phyloP scores from a whole-genome alignment of 2,329 filamentous ascomycete species.

The Juglanconis sp. region DNA sequence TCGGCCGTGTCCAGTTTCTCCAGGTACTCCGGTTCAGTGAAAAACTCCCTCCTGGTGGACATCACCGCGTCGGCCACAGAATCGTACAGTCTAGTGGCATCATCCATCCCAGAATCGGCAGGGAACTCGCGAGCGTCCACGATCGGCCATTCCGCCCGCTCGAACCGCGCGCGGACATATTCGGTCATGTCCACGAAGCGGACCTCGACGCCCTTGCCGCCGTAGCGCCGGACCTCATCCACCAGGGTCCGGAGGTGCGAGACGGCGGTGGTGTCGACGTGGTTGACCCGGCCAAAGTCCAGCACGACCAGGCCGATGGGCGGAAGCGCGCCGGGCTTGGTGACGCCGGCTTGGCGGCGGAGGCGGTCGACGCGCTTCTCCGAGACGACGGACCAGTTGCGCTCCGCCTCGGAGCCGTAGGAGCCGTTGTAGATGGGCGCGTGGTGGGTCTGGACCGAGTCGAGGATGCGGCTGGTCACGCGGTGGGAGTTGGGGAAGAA shows the following conservation, averaged over 20 bases:
- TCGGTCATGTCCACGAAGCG: conserved; percentile 46
- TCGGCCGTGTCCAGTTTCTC: too few species aligned
- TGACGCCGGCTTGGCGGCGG: conserved; percentile 36
- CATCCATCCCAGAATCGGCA: neutral
- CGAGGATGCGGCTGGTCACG: conserved; percentile 46
- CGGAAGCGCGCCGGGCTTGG: conserved; percentile 29
- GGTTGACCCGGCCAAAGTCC: conserved; percentile 49
- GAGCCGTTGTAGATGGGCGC: conserved; percentile 35
- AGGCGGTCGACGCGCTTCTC: conserved; percentile 45
- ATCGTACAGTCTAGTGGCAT: conserved; percentile 4
- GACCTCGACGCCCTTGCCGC: conserved; percentile 42
- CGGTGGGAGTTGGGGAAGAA: conserved; percentile 61
- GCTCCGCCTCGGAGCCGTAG: conserved; percentile 30
- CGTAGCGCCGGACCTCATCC: conserved; percentile 46
- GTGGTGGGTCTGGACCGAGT: conserved; percentile 46
- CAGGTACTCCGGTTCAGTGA: neutral
- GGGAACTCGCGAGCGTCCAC: conserved; percentile 19
- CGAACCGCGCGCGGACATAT: conserved; percentile 37
- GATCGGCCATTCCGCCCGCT: conserved; percentile 36
- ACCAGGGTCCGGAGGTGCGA: conserved; percentile 46
- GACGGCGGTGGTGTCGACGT: conserved; percentile 52
- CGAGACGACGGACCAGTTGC: conserved; percentile 53
- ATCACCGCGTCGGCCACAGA: conserved; percentile 12
- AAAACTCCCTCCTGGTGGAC: conserved; percentile 3
- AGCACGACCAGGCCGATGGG: conserved; percentile 48